Evolutionary conservation across 352 stramenopile genomes (phyloP), one percentile per base, ranked within the genome.

Genomic region (Globisporangium okanoganense): DNA sequence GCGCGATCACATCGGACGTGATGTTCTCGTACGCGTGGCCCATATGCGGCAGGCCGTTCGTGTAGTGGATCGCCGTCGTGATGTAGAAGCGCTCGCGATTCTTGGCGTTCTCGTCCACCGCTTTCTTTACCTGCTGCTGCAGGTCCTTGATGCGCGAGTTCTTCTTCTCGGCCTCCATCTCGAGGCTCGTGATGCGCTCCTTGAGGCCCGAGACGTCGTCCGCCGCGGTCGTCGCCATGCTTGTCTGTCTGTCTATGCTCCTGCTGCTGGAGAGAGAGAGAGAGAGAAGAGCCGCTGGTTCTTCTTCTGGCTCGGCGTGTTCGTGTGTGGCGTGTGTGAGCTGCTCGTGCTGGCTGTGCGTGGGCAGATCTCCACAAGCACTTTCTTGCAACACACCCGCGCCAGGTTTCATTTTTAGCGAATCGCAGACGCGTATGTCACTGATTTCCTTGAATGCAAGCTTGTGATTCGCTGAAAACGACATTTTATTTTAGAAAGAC

Each of bases 51-150:
- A 74, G 50, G 3, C 87, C 88, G 61, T 99, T 99, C 50, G 97
- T 98, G 83, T 99, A 99, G 78, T 99, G 98, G 79, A 99, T 99
- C 53, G 97, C 97, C 33, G 97, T 99, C 61, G 97, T 99, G 53
- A 99, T 75, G 82, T 99, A 99, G 76, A 98, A 99, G 5, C 72
- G 80, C 70, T 92, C 81, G 29, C 66, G 67, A 53, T 75, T 54
- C 62, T 77, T 82, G 24, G 65, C 69, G 8, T 60, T 69, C 41
- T 75, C 65, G 31, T 78, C 41, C 56, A 86, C 64, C 49, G 66
- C 62, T 61, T 83, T 69, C 66, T 73, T 71, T 5, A 71, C 61
- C 62, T 85, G 73, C 53, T 82, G 67, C 62, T 85, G 70, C 60
- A 75, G 56, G 40, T 69, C 61, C 47, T 56, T 62, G 45, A 76